Percentiles rank a stretch among this genome's conserved stretches.
Evolutionary conservation across 139 green algal species (phyloP).

Genomic region (Limnomonas spitsbergensis): DNA sequence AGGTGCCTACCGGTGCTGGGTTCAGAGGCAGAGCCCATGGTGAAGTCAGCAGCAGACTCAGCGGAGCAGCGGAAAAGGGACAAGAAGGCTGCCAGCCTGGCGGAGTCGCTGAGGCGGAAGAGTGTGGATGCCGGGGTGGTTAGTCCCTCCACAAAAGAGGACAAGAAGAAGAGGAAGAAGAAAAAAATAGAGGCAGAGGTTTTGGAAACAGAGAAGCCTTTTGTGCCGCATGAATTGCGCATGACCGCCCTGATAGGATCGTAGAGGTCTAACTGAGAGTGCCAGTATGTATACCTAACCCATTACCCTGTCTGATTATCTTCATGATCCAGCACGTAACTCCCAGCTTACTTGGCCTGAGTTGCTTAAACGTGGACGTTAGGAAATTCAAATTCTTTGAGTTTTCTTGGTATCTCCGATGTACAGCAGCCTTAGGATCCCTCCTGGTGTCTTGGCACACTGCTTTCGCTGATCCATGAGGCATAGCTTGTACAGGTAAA

Average conservation of each 20-base stretch:
- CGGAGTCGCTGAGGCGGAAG: not conserved
- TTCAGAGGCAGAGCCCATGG: not conserved
- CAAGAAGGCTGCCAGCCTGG: not conserved
- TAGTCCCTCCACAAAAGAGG: not conserved
- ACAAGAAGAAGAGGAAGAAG: slow-evolving; percentile 1
- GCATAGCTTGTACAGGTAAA: no score
- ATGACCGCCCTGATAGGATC: not conserved
- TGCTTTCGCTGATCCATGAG: no score
- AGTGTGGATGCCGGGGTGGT: not conserved
- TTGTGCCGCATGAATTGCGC: not conserved
- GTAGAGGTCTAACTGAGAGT: no score
- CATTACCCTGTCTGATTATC: no score
- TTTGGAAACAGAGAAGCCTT: not conserved
- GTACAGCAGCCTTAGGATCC: no score
- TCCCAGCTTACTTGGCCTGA: no score
- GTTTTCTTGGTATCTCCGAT: no score
- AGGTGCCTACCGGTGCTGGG: not conserved
- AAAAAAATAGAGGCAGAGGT: not conserved
- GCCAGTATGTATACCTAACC: no score
- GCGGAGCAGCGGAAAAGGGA: not conserved
- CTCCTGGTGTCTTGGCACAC: no score
- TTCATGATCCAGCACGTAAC: no score
- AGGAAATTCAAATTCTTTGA: no score
- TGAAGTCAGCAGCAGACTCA: not conserved
- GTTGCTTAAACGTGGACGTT: no score